Percentiles rank a stretch among this genome's conserved stretches.
phyloP scores from a whole-genome alignment of 768 basidiomycete genomes.

The Neoboletus subvelutipes region DNA sequence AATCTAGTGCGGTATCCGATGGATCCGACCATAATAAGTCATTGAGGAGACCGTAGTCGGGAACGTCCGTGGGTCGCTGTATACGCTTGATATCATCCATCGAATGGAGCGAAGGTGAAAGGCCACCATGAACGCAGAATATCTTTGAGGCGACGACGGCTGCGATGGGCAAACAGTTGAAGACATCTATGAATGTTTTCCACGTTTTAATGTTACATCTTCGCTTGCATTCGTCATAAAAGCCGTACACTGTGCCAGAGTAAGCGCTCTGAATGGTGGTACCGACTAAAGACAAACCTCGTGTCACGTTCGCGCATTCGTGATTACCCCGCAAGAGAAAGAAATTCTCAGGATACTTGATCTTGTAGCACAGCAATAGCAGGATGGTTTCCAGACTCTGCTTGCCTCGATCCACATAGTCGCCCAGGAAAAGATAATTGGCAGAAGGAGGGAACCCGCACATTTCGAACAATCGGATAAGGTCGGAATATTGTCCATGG shows the following conservation, averaged over 20 bases:
- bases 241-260: slow-evolving; percentile 79
- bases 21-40: slow-evolving; percentile 99
- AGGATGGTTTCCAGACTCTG: slow-evolving; percentile 98
- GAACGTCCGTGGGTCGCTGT: slow-evolving; percentile 96
- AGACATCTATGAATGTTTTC: slow-evolving; percentile 99
- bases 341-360: slow-evolving; percentile 99
- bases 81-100: slow-evolving; percentile 99
- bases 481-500: slow-evolving; percentile 98
- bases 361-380: slow-evolving; percentile 96
- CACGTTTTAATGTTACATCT: slow-evolving; percentile 99
- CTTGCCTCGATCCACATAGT: slow-evolving; percentile 98
- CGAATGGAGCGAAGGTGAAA: slow-evolving; percentile 87
- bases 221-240: slow-evolving; percentile 99
- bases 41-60: slow-evolving; percentile 95
- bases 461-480: slow-evolving; percentile 99
- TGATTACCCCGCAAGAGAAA: slow-evolving; percentile 97
- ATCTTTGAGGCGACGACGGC: slow-evolving; percentile 99
- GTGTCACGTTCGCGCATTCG: slow-evolving; percentile 98
- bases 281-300: slow-evolving; percentile 59
- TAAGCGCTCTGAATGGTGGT: slow-evolving; percentile 21
- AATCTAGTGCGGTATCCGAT: slow-evolving; percentile 94
- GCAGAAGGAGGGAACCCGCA: slow-evolving; percentile 97
- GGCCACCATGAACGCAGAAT: slow-evolving; percentile 97
- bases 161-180: slow-evolving; percentile 98
- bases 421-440: slow-evolving; percentile 98